These are phyloP conservation scores for Hordeum pubiflorum DNA, from an alignment of 202 grass and related monocot genomes.

Conservation along the genomic window DNA sequence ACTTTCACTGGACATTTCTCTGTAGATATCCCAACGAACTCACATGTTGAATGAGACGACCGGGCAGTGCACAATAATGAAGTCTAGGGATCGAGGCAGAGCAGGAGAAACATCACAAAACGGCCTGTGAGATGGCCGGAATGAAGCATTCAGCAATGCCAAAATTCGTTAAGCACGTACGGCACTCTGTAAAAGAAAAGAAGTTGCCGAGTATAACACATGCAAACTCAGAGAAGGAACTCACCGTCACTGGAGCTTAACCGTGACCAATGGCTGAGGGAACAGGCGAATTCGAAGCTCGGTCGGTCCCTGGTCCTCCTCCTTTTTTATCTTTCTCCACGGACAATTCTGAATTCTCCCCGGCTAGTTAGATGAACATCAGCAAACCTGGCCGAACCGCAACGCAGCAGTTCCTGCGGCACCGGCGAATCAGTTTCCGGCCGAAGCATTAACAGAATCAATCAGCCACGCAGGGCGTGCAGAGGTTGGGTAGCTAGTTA, in stretches of 20 bases:
- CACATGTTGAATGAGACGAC: background rate
- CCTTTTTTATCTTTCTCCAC: background rate
- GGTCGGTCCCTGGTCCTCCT: background rate
- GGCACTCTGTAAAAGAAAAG: too few relatives aligned
- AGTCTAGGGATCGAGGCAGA: background rate
- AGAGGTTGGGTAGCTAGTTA: background rate
- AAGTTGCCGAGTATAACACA: background rate
- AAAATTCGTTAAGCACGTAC: background rate
- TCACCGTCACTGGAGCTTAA: slow-evolving; percentile 1
- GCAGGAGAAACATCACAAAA: background rate
- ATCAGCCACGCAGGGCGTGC: background rate
- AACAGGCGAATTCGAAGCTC: background rate
- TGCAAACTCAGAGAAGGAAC: background rate
- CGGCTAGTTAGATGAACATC: slow-evolving; percentile 55
- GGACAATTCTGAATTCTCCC: background rate
- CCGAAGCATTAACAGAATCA: background rate
- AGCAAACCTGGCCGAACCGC: slow-evolving; percentile 35
- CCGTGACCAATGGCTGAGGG: background rate
- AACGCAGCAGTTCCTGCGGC: background rate
- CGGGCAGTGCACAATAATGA: background rate
- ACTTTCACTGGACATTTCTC: background rate
- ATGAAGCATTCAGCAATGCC: background rate
- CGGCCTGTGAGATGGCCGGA: background rate
- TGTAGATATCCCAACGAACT: background rate
- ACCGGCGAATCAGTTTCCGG: background rate